Evolutionary conservation across 495 filamentous ascomycete genomes (phyloP).

Genomic region (Penicillium samsonianum): DNA sequence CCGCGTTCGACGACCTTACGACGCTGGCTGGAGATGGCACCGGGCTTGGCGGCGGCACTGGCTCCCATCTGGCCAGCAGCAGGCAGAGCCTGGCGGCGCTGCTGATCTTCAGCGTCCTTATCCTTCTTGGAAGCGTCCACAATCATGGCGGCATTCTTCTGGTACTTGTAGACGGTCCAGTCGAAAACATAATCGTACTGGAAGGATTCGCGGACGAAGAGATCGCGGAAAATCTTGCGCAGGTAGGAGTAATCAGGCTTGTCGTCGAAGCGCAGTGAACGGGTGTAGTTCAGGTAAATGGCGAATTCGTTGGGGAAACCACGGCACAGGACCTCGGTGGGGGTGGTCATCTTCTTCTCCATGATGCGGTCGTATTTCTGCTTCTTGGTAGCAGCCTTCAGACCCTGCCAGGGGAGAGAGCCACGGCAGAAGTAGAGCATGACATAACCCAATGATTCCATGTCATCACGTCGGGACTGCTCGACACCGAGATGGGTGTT

Average conservation of each 20-base stretch:
- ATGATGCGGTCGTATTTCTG: constrained; percentile 99
- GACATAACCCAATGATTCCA: constrained; percentile 99
- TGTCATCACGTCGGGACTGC: constrained; percentile 98
- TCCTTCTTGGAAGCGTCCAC: constrained; percentile 74
- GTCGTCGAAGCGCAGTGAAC: constrained; percentile 98
- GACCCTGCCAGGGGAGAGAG: constrained; percentile 97
- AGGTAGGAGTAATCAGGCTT: constrained; percentile 99
- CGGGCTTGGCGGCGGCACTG: constrained; percentile 64
- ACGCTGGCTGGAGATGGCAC: constrained; percentile 73
- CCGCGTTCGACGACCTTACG: constrained; percentile 81
- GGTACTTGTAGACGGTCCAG: constrained; percentile 99
- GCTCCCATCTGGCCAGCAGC: constrained; percentile 61
- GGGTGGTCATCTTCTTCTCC: constrained; percentile 99
- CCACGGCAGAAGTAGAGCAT: constrained; percentile 99
- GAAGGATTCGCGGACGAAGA: constrained; percentile 99
- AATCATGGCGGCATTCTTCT: constrained; percentile 96
- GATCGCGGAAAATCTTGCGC: constrained; percentile 99
- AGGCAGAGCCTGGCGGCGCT: constrained; percentile 59
- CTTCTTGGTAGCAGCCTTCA: constrained; percentile 99
- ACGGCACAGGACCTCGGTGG: constrained; percentile 97
- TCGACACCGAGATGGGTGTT: constrained; percentile 99
- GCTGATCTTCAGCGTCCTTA: constrained; percentile 75
- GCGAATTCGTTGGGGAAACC: constrained; percentile 99
- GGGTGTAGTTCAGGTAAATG: constrained; percentile 99
- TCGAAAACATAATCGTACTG: constrained; percentile 99